Evolutionary conservation across 306 rosid species (phyloP), one percentile per base, ranked within the genome.

Genomic region (Clitoria ternatea): DNA sequence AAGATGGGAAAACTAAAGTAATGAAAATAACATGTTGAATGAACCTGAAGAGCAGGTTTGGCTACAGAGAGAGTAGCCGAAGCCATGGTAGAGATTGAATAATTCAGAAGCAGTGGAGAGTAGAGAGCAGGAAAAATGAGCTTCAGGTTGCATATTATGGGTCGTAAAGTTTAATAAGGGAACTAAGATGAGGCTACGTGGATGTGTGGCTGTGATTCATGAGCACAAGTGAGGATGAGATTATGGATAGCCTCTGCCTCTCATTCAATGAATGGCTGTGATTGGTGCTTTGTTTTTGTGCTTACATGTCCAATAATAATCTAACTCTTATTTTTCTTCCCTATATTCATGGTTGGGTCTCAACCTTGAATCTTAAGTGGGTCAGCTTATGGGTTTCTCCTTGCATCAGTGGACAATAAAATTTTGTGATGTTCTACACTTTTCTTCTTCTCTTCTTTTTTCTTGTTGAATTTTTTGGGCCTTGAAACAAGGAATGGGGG

Each of bases 51-150:
- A 76, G 90, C 82, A 65, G 98, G 89, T 73, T 92, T 92, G 87
- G 96, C 96, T 80, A 86, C 96, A 14, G 96, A 90, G 13, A 94
- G 79, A 79, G 92, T 81, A 81, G 97, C 96, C 85, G 98, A 85
- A 75, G 98, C 97, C 98, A 94, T 94, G 86, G 18, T 67, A 72
- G 10, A 77, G 57, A 35, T 7, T 67, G 72, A 35, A 23, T 22
- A 22, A 22, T 30, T 47, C 12, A 10, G 69, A 18, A 62, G 68
- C 60, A 68, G 80, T 14, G 42, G 72, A 33, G 52, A 17, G 70
- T 29, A 35, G 61, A 69, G 69, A 2, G 69, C 15, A 72, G 26
- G 27, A 29, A 49, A 45, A 66, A 52, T 9, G 6, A 32, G 50
- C 24, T 26, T 47, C 37, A 61, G 54, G 66, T 66, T 79, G 26